Conservation (phyloP, 805 yeast species). For the Cyberlindnera misumaiensis region DNA sequence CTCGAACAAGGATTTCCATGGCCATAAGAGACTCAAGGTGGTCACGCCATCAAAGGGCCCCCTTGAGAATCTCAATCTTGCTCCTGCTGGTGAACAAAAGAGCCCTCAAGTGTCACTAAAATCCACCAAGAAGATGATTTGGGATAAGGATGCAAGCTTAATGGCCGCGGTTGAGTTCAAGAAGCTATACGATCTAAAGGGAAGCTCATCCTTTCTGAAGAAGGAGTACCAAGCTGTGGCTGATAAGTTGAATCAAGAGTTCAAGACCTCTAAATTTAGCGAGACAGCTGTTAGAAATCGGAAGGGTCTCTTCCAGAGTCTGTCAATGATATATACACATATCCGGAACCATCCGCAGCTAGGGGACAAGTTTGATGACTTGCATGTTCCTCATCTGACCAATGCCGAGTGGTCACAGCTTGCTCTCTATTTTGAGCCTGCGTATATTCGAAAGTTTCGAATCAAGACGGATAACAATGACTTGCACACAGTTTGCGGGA, state of each 20-base stretch:
- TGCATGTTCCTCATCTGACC: conserved; percentile 4
- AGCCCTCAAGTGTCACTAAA: too few relatives aligned
- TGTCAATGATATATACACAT: conserved; percentile 10
- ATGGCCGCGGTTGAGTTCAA: conserved; percentile 12
- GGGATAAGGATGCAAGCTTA: conserved; percentile 13
- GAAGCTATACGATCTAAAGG: conserved; percentile 5
- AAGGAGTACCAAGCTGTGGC: conserved; percentile 13
- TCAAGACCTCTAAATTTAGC: conserved; percentile 6
- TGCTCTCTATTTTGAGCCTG: conserved; percentile 9
- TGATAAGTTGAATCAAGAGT: conserved; percentile 4
- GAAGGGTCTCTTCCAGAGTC: conserved; percentile 13
- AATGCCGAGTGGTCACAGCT: conserved; percentile 8
- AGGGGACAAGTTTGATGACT: conserved; percentile 4
- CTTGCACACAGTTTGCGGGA: conserved; percentile 7
- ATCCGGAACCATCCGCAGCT: conserved; percentile 3
- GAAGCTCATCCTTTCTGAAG: conserved; percentile 13
- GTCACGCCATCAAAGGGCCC: not conserved
- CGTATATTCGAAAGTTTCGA: conserved; percentile 12
- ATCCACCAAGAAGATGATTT: conserved; percentile 6
- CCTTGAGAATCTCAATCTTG: too few relatives aligned
- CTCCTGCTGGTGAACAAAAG: too few relatives aligned
- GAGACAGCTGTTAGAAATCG: conserved; percentile 15
- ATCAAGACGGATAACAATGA: conserved; percentile 11
- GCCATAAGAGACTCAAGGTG: not conserved
- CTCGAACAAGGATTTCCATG: conserved; percentile 10